These are phyloP conservation scores for Mrakia frigida DNA, from an alignment of 768 basidiomycete species.

Conservation along the genomic window DNA sequence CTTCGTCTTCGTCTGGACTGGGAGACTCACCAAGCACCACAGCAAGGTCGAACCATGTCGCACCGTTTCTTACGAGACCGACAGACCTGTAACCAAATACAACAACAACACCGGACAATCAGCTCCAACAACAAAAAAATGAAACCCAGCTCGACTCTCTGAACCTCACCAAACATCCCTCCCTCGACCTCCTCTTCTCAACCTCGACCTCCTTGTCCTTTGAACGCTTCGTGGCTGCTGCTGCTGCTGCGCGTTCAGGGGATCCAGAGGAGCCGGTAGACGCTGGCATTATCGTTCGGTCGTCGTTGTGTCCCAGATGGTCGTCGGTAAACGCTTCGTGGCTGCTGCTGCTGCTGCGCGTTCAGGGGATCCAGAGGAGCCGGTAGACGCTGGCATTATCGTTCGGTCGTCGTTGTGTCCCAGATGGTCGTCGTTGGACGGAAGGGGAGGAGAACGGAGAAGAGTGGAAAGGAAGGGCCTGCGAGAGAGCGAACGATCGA, in stretches of 20 bases:
- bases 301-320: too few relatives aligned
- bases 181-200: slow-evolving; percentile 6
- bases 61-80: slow-evolving; percentile 23
- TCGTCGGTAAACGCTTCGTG: neutral
- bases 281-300: too few relatives aligned
- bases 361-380: neutral
- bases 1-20: neutral
- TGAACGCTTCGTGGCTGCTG: neutral
- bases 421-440: too few relatives aligned
- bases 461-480: too few relatives aligned
- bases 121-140: neutral
- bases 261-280: neutral
- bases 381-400: too few relatives aligned
- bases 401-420: too few relatives aligned
- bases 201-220: neutral
- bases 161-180: slow-evolving; percentile 15
- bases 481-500: too few relatives aligned
- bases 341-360: neutral
- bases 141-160: neutral
- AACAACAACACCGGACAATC: neutral
- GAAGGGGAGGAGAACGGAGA: too few relatives aligned
- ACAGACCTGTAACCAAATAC: neutral
- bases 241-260: neutral
- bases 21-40: slow-evolving; percentile 25
- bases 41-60: slow-evolving; percentile 21